These are phyloP conservation scores for Phytophthora crassamura DNA, from an alignment of 352 stramenopile genomes.

Conservation along the genomic window DNA sequence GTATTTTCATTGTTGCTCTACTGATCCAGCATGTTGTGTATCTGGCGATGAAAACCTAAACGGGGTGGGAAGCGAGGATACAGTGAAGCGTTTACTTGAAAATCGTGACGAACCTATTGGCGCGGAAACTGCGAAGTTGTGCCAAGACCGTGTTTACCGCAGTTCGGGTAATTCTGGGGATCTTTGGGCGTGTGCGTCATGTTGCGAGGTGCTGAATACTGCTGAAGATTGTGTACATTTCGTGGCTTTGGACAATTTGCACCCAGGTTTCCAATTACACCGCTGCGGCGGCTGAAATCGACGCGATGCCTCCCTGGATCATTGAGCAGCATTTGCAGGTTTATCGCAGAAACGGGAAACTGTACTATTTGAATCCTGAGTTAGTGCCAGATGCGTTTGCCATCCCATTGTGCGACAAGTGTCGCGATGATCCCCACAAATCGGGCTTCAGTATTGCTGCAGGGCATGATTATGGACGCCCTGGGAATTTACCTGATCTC, in stretches of 20 bases:
- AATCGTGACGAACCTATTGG: neutral
- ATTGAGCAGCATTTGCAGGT: neutral
- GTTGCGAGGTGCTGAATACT: slow-evolving; percentile 16
- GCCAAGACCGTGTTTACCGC: neutral
- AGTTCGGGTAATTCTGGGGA: neutral
- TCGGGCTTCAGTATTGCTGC: slow-evolving; percentile 12
- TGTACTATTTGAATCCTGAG: slow-evolving; percentile 16
- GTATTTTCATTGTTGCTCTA: slow-evolving; percentile 19
- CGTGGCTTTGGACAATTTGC: neutral
- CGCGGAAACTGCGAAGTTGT: neutral
- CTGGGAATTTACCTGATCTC: neutral
- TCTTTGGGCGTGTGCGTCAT: slow-evolving; percentile 10
- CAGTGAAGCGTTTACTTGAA: neutral
- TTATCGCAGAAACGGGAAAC: neutral
- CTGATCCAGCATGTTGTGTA: neutral
- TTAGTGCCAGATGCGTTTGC: neutral
- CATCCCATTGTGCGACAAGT: slow-evolving; percentile 2
- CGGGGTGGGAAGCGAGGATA: too few species aligned
- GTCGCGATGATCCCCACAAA: neutral
- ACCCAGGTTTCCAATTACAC: neutral
- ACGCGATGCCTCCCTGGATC: neutral
- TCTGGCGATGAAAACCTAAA: neutral
- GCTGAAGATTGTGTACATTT: neutral
- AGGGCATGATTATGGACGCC: slow-evolving; percentile 7
- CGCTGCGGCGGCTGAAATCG: neutral